phyloP scores from a whole-genome alignment of 2,329 filamentous ascomycete genomes.

The Colletotrichum agaves region DNA sequence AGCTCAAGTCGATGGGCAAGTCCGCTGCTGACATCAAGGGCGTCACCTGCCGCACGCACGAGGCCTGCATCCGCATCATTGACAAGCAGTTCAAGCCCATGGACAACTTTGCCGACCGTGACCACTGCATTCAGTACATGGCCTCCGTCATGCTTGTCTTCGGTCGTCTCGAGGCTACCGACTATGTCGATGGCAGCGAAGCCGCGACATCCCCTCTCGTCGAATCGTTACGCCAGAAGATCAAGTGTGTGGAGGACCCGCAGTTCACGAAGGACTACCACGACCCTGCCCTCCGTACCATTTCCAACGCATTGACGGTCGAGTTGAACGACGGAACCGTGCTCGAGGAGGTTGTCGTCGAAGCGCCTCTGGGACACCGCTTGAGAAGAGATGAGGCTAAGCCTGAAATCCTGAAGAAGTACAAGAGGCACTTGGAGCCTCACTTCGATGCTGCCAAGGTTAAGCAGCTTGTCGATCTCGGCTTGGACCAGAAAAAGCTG shows the following conservation, averaged over 20 bases:
- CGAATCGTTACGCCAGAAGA: conserved; percentile 91
- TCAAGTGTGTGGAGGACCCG: conserved; percentile 95
- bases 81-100: conserved; percentile 99
- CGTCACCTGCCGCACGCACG: conserved; percentile 94
- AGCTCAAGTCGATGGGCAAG: conserved; percentile 87
- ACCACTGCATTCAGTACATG: conserved; percentile 99
- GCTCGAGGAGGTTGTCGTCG: conserved; percentile 89
- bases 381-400: conserved; percentile 95
- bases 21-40: conserved; percentile 92
- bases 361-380: conserved; percentile 93
- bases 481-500: conserved; percentile 78
- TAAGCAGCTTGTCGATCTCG: conserved; percentile 83
- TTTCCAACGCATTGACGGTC: conserved; percentile 96
- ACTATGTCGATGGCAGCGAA: conserved; percentile 94
- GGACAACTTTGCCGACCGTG: conserved; percentile 99
- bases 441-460: conserved; percentile 84
- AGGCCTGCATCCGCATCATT: conserved; percentile 98
- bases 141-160: conserved; percentile 95
- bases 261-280: conserved; percentile 97
- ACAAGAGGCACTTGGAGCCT: conserved; percentile 87
- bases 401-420: conserved; percentile 96
- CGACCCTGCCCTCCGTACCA: conserved; percentile 90
- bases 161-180: conserved; percentile 89
- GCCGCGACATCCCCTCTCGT: conserved; percentile 90
- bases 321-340: conserved; percentile 94